Conservation (phyloP, 805 yeast species). For the Yarrowia sp. region DNA sequence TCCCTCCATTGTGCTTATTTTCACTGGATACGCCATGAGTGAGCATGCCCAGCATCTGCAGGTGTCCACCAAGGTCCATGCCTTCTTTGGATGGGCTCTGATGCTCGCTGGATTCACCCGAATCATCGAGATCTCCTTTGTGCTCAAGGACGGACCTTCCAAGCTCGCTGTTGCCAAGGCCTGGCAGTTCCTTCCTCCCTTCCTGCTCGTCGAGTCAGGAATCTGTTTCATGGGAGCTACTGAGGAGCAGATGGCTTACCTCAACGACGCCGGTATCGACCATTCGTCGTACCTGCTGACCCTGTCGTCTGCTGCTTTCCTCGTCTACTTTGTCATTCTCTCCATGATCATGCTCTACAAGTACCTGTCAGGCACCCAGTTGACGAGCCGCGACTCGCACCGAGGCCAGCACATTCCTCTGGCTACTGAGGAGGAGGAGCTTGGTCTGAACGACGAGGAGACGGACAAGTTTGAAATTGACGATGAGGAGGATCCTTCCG, state of each 20-base stretch:
- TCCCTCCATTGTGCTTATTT: conserved; percentile 77
- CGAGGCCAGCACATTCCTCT: conserved; percentile 8
- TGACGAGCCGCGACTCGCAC: background rate
- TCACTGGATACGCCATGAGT: conserved; percentile 94
- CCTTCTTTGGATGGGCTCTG: conserved; percentile 76
- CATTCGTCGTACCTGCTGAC: conserved; percentile 79
- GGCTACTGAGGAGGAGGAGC: conserved; percentile 23
- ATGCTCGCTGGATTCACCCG: conserved; percentile 76
- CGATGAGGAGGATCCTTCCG: conserved; percentile 16
- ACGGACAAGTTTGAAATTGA: conserved; percentile 22
- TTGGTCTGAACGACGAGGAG: conserved; percentile 11
- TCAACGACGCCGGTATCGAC: conserved; percentile 73
- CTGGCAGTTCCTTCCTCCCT: conserved; percentile 86
- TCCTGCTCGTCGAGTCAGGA: conserved; percentile 75
- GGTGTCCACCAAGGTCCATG: conserved; percentile 84
- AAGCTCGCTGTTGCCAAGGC: conserved; percentile 46
- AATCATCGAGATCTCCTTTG: conserved; percentile 73
- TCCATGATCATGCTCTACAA: conserved; percentile 60
- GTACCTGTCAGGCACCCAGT: conserved; percentile 36
- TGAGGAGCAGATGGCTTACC: conserved; percentile 78
- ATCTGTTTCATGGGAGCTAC: conserved; percentile 86
- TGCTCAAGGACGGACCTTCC: conserved; percentile 57
- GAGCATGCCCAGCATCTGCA: conserved; percentile 75
- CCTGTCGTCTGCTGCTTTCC: conserved; percentile 67
- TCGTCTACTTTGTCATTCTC: conserved; percentile 65